A percentile compares a stretch with the other conserved stretches of the same genome.
Evolutionary conservation across 2,329 filamentous ascomycete species (phyloP).

Genomic region (Emmonsia crescens): DNA sequence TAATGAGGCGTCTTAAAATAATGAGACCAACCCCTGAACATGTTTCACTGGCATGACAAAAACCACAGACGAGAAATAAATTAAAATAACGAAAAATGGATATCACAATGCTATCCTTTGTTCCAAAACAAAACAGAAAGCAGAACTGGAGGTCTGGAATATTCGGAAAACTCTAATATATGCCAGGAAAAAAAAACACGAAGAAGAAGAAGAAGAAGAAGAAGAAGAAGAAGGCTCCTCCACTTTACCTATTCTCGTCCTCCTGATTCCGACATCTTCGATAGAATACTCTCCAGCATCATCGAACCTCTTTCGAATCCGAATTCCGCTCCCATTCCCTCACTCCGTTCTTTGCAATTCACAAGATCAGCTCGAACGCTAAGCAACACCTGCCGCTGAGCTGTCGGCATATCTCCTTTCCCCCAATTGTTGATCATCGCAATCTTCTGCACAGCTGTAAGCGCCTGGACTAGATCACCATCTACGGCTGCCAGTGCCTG

Average conservation of each 20-base stretch:
- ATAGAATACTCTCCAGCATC: conserved; percentile 11
- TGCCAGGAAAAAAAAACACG: neutral
- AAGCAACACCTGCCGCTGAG: conserved; percentile 8
- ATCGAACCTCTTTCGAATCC: conserved; percentile 14
- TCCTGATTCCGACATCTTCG: neutral
- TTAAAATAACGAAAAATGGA: neutral
- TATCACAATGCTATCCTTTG: too few relatives aligned
- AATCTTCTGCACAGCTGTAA: conserved; percentile 27
- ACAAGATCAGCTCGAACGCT: conserved; percentile 7
- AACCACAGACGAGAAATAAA: neutral
- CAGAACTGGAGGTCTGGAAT: neutral
- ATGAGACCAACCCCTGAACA: neutral
- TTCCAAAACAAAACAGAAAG: neutral
- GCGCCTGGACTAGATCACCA: conserved; percentile 28
- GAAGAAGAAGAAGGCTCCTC: neutral
- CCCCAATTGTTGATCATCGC: neutral
- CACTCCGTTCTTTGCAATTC: conserved; percentile 6
- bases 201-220: too few relatives aligned
- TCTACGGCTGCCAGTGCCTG: conserved; percentile 22
- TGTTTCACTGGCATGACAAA: neutral
- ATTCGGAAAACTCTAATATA: neutral
- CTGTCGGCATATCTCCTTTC: conserved; percentile 4
- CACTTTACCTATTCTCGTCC: neutral
- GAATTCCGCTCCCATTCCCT: conserved; percentile 12
- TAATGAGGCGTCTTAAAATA: too few relatives aligned